A percentile compares a stretch with the other conserved stretches of the same genome.
Conservation (phyloP, 2,329 filamentous ascomycete genomes). For the Penicillium sp. region DNA sequence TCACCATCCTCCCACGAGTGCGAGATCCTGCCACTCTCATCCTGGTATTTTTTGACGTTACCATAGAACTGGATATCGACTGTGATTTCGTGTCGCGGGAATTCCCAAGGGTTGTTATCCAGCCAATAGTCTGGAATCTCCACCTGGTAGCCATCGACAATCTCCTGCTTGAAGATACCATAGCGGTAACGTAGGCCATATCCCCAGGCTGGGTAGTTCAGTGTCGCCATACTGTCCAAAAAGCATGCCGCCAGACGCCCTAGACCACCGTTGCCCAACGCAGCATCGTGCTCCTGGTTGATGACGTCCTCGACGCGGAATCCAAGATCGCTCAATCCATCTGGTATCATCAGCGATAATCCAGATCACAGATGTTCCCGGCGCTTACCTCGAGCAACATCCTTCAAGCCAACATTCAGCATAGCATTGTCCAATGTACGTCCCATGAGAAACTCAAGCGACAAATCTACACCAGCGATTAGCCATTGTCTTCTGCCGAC, state of each 20-base stretch:
- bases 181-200: constrained; percentile 95
- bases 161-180: constrained; percentile 99
- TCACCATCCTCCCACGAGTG: constrained; percentile 89
- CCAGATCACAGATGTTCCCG: constrained; percentile 10
- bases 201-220: constrained; percentile 96
- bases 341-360: constrained; percentile 46
- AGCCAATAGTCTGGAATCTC: constrained; percentile 99
- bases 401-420: constrained; percentile 89
- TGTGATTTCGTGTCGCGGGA: constrained; percentile 89
- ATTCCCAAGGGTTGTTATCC: constrained; percentile 99
- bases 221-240: constrained; percentile 88
- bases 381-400: constrained; percentile 71
- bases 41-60: constrained; percentile 68
- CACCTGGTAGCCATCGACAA: constrained; percentile 95
- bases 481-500: background rate
- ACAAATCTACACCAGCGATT: constrained; percentile 63
- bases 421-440: constrained; percentile 96
- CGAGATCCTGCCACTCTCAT: constrained; percentile 72
- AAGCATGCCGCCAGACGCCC: constrained; percentile 95
- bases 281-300: constrained; percentile 90
- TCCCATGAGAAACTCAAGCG: constrained; percentile 97
- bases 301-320: constrained; percentile 98
- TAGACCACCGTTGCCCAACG: constrained; percentile 91
- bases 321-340: constrained; percentile 81
- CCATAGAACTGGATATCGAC: constrained; percentile 98